Evolutionary conservation across 352 stramenopile genomes (phyloP), one percentile per base, ranked within the genome.

Genomic region (Phytophthora chlamydospora): DNA sequence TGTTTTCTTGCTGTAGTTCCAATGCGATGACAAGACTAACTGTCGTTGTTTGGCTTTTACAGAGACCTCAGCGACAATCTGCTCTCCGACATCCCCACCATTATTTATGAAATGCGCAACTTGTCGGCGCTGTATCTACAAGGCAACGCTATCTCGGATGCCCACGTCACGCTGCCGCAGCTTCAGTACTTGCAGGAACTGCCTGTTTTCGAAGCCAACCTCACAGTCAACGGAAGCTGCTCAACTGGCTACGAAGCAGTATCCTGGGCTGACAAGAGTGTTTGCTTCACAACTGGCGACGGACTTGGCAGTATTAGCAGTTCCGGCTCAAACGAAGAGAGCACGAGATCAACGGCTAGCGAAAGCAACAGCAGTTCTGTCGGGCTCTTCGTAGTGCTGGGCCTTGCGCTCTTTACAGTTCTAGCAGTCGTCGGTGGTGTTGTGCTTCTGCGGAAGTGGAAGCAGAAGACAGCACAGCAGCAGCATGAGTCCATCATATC

Each of bases 51-150:
- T 56, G 3, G 42, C 35, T 43, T 24, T 8, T 47, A 41, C 49
- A 93, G 83, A 59, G 81, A 93, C 50, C 58, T 93, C 49, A 68
- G 73, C 39, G 70, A 90, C 58, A 93, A 93, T 34, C 32, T 68
- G 21, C 53, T 93, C 13, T 80, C 83, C 0, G 67, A 80, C 14
- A 91, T 93, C 34, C 83, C 83, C 8, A 58, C 65, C 10, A 76
- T 88, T 60, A 81, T 92, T 62, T 92, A 85, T 72, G 74, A 87
- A 58, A 75, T 90, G 56, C 64, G 61, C 31, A 79, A 73, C 24
- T 72, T 93, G 46, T 78, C 70, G 29, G 66, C 72, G 31, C 66
- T 93, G 32, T 60, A 76, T 40, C 56, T 93, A 13, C 66, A 79
- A 34, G 68, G 62, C 41, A 93, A 91, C 60, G 36, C 60, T 36